Conservation (phyloP, 2,329 filamentous ascomycete genomes). For the Fusarium sp. region DNA sequence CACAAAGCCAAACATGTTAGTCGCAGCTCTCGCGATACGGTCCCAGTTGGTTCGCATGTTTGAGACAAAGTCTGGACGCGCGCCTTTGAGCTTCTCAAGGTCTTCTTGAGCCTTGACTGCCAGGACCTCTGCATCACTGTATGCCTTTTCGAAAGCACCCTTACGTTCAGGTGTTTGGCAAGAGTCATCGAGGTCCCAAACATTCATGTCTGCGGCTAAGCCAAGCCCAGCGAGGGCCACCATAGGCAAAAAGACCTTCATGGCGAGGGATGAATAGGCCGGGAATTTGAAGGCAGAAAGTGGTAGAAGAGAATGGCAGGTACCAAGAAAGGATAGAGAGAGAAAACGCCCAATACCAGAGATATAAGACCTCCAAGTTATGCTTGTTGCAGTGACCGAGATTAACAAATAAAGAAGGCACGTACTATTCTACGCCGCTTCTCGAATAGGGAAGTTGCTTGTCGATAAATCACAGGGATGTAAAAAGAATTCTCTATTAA, state of each 20-base stretch:
- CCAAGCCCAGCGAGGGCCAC: not conserved
- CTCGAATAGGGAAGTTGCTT: fast-evolving
- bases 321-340: not conserved
- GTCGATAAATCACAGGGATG: fast-evolving
- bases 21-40: not conserved
- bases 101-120: not conserved
- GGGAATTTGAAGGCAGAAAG: not conserved
- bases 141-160: not conserved
- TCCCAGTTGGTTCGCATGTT: not conserved
- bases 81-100: not conserved
- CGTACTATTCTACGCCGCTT: fast-evolving
- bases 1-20: not conserved
- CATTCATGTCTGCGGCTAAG: not conserved
- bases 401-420: not conserved
- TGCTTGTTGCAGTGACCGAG: not conserved
- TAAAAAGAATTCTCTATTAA: not conserved
- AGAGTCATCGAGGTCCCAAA: conserved; percentile 3
- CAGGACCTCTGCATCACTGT: not conserved
- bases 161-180: not conserved
- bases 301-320: not conserved
- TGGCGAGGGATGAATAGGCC: not conserved
- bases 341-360: fast-evolving
- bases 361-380: not conserved
- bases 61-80: not conserved
- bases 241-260: not conserved